phyloP scores from a whole-genome alignment of 257 asterid genomes.

The Scutellaria baicalensis region DNA sequence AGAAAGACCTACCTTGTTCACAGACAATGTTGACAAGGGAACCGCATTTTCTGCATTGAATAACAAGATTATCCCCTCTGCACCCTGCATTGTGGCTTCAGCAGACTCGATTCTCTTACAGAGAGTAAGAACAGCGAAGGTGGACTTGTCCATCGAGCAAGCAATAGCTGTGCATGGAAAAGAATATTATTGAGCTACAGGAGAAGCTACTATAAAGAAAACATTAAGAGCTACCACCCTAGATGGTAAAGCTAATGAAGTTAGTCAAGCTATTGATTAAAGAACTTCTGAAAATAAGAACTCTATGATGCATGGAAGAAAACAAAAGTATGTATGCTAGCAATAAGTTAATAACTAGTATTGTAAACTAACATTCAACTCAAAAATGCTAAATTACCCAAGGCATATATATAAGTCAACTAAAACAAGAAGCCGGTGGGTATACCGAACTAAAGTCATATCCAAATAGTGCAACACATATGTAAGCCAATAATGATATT shows the following conservation, averaged over 20 bases:
- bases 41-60: slow-evolving; percentile 58
- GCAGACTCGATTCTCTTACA: slow-evolving; percentile 14
- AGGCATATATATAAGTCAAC: background rate
- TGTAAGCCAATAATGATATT: background rate
- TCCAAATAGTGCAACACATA: background rate
- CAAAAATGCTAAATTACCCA: background rate
- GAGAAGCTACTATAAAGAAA: background rate
- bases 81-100: slow-evolving; percentile 21
- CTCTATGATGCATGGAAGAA: background rate
- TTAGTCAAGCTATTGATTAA: background rate
- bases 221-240: background rate
- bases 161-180: slow-evolving; percentile 62
- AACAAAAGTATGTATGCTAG: background rate
- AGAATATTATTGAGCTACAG: slow-evolving; percentile 12
- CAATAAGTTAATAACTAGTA: background rate
- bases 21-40: slow-evolving; percentile 71
- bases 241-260: background rate
- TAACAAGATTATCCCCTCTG: slow-evolving; percentile 58
- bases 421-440: background rate
- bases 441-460: background rate
- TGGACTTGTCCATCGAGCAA: slow-evolving; percentile 52
- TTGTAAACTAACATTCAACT: background rate
- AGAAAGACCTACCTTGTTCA: slow-evolving; percentile 51
- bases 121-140: slow-evolving; percentile 75
- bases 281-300: background rate